phyloP scores from a whole-genome alignment of 1,284 basidiomycete species.

The Xerocomus minutiporus region DNA sequence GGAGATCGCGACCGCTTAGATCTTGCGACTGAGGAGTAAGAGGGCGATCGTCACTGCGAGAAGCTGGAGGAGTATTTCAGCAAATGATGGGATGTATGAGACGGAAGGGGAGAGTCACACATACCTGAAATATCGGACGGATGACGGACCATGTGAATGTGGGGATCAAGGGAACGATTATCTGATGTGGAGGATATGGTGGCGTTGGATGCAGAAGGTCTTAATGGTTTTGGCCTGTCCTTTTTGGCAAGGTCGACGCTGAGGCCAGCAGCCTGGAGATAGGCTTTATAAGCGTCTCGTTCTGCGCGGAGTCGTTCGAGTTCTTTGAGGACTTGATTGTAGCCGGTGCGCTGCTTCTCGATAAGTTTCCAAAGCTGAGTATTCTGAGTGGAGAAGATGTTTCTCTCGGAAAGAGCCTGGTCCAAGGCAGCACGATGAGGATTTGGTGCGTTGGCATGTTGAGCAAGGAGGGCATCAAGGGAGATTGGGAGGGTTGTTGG shows the following conservation, averaged over 20 bases:
- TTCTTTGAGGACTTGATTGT: conserved; percentile 71
- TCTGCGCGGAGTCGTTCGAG: conserved; percentile 77
- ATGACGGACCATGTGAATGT: conserved; percentile 35
- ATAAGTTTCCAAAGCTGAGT: conserved; percentile 88
- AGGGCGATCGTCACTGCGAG: conserved; percentile 21
- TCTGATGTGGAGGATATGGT: conserved; percentile 20
- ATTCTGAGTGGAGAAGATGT: conserved; percentile 75
- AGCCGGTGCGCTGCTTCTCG: conserved; percentile 76
- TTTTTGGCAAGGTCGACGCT: conserved; percentile 26
- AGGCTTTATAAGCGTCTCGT: conserved; percentile 63
- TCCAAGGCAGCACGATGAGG: conserved; percentile 68
- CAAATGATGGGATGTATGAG: conserved; percentile 12
- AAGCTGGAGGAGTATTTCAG: conserved; percentile 24
- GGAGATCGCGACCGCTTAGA: conserved; percentile 28
- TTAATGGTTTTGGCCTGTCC: conserved; percentile 28
- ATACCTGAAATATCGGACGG: conserved; percentile 54
- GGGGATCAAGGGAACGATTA: conserved; percentile 27
- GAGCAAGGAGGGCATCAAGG: conserved; percentile 51
- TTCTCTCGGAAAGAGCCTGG: conserved; percentile 70
- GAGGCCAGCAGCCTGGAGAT: conserved; percentile 41
- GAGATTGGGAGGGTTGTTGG: conserved; percentile 42
- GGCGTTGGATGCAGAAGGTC: conserved; percentile 23
- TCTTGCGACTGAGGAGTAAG: conserved; percentile 41
- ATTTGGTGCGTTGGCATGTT: conserved; percentile 47
- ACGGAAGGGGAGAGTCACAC: conserved; percentile 26